Base-by-base conservation (phyloP, 495 filamentous ascomycete genomes). In the Chaetomium fimeti region DNA sequence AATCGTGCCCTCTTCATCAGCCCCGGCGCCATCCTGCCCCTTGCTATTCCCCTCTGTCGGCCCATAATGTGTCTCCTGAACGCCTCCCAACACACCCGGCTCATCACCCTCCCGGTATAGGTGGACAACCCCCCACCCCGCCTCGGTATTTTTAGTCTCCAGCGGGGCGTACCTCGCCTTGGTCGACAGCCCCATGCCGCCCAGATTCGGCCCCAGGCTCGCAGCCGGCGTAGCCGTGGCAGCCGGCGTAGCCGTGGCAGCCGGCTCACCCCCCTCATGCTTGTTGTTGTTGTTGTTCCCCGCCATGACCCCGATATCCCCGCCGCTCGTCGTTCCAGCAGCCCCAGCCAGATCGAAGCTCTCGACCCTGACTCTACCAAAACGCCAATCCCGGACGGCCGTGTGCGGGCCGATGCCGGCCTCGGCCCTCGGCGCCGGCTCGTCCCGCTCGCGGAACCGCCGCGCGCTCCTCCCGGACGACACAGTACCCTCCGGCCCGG, bases 41-140 rank as follows among this genome's bases (percentile, higher is more conserved):
- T 65, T 61, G 59, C 40, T 45, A 29, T 40, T 2, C 25, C 40
- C 29, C 32, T 43, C 52, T 28, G 4, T 52, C 3, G 13, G 11
- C 7, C 38, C 38, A 2, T 54, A 49, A 18, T 13, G 16, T 2
- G 18, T 27, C 22, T 38, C 59, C 45, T 42, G 45, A 18, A 12
- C 25, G 9, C 54, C 62, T 62, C 68, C 71, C 73, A 66, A 79
- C 73, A 42, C 86, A 56, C 62, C 57, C 38, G 82, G 79, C 11
- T 87, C 91, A 60, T 91, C 84, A 6, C 83, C 84, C 76, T 98
- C 94, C 2, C 93, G 84, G 68, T 97, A 98, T 6, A 98, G 79
- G 76, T 97, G 94, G 18, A 98, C 92, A 27, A 98, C 86, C 1
- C 94, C 94, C 87, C 90, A 97, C 13, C 93, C 89, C 32, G 93